Base-by-base conservation (phyloP, 176 grass and related monocot genomes). In the Musa beccarii region DNA sequence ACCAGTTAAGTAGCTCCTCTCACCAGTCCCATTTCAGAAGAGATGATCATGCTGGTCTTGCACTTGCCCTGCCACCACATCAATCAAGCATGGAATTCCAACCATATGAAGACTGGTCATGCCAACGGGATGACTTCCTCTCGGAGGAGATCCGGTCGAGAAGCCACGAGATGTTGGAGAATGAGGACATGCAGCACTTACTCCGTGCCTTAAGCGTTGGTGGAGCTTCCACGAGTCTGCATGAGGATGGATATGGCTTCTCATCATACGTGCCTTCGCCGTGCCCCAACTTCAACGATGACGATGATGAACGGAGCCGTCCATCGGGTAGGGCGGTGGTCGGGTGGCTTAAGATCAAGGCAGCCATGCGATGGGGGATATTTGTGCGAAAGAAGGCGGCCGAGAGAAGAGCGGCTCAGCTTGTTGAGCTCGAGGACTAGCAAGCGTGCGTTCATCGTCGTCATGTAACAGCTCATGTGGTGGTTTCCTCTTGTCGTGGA, bases 341-440 rank as follows among this genome's bases (percentile, higher is more conserved):
- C 14, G 90, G 95, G 15, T 98, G 95, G 95, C 87, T 98, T 78
- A 98, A 98, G 81, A 94, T 99, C 59, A 99, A 99, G 86, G 90
- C 90, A 16, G 95, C 90, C 29, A 99, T 99, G 95, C 87, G 90
- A 19, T 99, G 95, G 95, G 90, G 95, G 43, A 91, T 99, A 56
- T 99, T 99, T 52, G 80, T 99, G 28, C 89, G 95, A 84, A 87
- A 90, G 78, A 93, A 99, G 81, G 95, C 95, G 4, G 95, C 95
- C 1, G 90, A 99, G 79, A 93, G 81, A 81, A 86, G 90, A 85
- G 95, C 88, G 68, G 95, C 88, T 82, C 90, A 93, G 76, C 90
- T 99, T 72, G 88, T 99, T 66, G 95, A 98, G 84, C 82, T 98
- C 15, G 86, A 93, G 11, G 95, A 93, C 79, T 93, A 80, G 28